Evolutionary conservation across 1,284 basidiomycete species (phyloP), one percentile per base, ranked within the genome.

Genomic region (Trichosporon asahii): DNA sequence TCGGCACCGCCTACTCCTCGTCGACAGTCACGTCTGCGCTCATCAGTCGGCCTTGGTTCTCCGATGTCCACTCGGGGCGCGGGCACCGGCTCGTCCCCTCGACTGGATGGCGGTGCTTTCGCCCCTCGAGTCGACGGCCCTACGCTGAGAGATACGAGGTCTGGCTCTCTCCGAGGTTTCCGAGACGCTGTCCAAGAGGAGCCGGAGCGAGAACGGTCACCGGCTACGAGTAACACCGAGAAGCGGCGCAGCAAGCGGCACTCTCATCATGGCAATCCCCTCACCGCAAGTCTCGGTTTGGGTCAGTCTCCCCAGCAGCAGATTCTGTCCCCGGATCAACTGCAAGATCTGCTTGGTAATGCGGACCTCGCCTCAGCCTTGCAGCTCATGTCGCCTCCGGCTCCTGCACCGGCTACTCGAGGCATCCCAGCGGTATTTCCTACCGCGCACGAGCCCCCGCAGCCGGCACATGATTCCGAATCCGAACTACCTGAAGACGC

Each of bases 321-420:
- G 18, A 70, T 78, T 33, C 68, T 82, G 15, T 67, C 68, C 6
- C 15, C 68, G 75, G 81, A 80, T 66, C 81, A 82, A 75, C 76
- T 82, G 18, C 76, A 80, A 46, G 68, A 72, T 23, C 76, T 82
- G 0, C 71, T 82, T 7, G 71, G 67, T 46, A 77, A 81, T 68
- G 74, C 78, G 8, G 80, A 81, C 68, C 71, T 81, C 53, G 75
- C 74, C 3, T 76, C 77, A 3, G 81, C 80, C 6, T 68, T 81
- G 23, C 75, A 79, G 9, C 70, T 77, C 33, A 76, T 80, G 72
- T 18, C 68, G 55, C 31, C 63, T 66, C 25, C 27, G 23, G 7
- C 33, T 9, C 3, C 33, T 3, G 33, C 35, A 1, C 27, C 63
- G 35, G 63, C 5, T n/a, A 23, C 64, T 7, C 29, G 29, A 15